A percentile compares a stretch with the other conserved stretches of the same genome.
Evolutionary conservation across 176 grass and related monocot genomes (phyloP).

Genomic region (Themeda triandra): DNA sequence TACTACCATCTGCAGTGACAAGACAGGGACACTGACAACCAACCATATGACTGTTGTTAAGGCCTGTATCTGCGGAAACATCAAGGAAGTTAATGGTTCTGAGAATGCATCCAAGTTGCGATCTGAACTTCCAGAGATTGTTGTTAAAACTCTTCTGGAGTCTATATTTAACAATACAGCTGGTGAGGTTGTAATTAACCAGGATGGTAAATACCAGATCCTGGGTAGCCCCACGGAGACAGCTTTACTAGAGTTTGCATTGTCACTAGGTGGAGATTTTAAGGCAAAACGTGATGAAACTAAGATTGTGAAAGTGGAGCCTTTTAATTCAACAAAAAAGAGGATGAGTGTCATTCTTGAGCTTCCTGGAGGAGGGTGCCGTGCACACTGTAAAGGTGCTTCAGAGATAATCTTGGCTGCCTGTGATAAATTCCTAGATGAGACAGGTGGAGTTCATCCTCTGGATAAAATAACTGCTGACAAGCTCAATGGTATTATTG

Average conservation of each 20-base stretch:
- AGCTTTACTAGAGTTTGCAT: slow-evolving; percentile 89
- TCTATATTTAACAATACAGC: slow-evolving; percentile 96
- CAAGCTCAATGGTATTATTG: slow-evolving; percentile 72
- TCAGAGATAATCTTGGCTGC: slow-evolving; percentile 94
- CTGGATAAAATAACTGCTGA: slow-evolving; percentile 59
- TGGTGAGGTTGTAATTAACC: slow-evolving; percentile 82
- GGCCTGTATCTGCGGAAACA: slow-evolving; percentile 71
- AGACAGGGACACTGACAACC: slow-evolving; percentile 92
- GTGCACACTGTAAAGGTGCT: slow-evolving; percentile 87
- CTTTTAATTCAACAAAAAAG: slow-evolving; percentile 96
- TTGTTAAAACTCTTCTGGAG: slow-evolving; percentile 68
- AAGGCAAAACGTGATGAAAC: slow-evolving; percentile 59
- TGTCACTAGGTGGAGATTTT: slow-evolving; percentile 87
- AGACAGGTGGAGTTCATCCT: slow-evolving; percentile 48
- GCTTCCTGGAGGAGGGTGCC: slow-evolving; percentile 57
- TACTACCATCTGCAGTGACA: slow-evolving; percentile 95
- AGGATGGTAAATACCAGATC: slow-evolving; percentile 64
- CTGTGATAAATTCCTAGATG: slow-evolving; percentile 71
- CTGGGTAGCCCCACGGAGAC: slow-evolving; percentile 87
- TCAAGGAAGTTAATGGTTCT: slow-evolving; percentile 49
- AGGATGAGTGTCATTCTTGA: slow-evolving; percentile 88
- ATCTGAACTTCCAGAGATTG: slow-evolving; percentile 64
- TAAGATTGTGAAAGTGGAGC: slow-evolving; percentile 87
- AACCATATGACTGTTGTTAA: slow-evolving; percentile 98
- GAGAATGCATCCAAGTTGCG: slow-evolving; percentile 57